phyloP scores from a whole-genome alignment of 2,329 filamentous ascomycete species.

The Fusarium setosum region DNA sequence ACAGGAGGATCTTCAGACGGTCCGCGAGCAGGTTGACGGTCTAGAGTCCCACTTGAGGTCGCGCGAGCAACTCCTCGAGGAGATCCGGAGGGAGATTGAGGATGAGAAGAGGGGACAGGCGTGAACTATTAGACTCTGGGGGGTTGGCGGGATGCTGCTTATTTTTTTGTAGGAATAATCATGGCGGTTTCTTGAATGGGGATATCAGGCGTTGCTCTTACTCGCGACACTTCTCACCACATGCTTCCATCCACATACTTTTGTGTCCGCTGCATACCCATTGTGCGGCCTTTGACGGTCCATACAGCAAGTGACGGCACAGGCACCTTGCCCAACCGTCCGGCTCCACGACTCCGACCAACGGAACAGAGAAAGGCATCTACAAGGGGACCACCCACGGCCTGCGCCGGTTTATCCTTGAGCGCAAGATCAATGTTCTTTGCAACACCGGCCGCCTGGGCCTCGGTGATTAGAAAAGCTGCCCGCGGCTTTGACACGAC shows the following conservation, averaged over 20 bases:
- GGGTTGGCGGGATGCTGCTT: constrained; percentile 25
- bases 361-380: constrained; percentile 61
- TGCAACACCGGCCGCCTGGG: constrained; percentile 63
- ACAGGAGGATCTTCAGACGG: constrained; percentile 85
- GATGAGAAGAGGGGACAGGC: constrained; percentile 76
- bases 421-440: constrained; percentile 65
- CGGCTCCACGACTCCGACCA: constrained; percentile 62
- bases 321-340: constrained; percentile 58
- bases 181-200: constrained; percentile 42
- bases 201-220: constrained; percentile 36
- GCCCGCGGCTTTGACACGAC: constrained; percentile 63
- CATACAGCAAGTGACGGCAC: constrained; percentile 64
- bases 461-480: constrained; percentile 70
- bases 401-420: constrained; percentile 54
- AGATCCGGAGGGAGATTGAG: constrained; percentile 85
- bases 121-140: constrained; percentile 35
- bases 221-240: constrained; percentile 44
- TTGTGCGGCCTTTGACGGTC: constrained; percentile 62
- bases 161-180: constrained; percentile 43
- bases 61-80: constrained; percentile 79
- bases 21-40: constrained; percentile 95
- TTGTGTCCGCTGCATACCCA: constrained; percentile 57
- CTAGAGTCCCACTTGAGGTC: constrained; percentile 84
- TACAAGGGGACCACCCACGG: constrained; percentile 60
- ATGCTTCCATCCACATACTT: constrained; percentile 61